A percentile compares a stretch with the other conserved stretches of the same genome.
These are phyloP conservation scores for Colletotrichum nymphaeae DNA, from an alignment of 2,329 filamentous ascomycete species.

Conservation along the genomic window DNA sequence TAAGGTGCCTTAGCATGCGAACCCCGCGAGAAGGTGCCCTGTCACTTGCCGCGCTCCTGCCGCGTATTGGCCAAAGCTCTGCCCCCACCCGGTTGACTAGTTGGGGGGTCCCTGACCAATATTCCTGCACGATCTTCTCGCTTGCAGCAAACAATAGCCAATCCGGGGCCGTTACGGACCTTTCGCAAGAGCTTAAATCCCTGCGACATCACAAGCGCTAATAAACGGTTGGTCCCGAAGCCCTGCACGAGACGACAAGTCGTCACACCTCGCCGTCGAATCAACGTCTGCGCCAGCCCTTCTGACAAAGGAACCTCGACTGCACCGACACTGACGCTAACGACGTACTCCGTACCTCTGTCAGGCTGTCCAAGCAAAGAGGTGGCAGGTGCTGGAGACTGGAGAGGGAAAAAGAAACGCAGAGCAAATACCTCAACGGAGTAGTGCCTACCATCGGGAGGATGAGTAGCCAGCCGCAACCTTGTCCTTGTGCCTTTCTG, in stretches of 20 bases:
- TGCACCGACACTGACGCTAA: slow-evolving; percentile 26
- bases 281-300: slow-evolving; percentile 39
- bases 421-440: not conserved
- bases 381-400: slow-evolving; percentile 2
- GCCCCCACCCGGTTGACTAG: slow-evolving; percentile 11
- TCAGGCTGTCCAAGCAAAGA: slow-evolving; percentile 15
- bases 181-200: slow-evolving; percentile 40
- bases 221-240: slow-evolving; percentile 58
- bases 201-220: slow-evolving; percentile 47
- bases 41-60: slow-evolving; percentile 27
- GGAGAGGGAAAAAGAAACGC: slow-evolving; percentile 1
- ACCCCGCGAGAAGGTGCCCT: slow-evolving; percentile 33
- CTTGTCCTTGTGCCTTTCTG: slow-evolving; percentile 11
- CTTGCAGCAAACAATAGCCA: slow-evolving; percentile 45
- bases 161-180: slow-evolving; percentile 51
- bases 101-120: slow-evolving; percentile 40
- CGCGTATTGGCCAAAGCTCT: slow-evolving; percentile 35
- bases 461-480: slow-evolving; percentile 8
- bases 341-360: slow-evolving; percentile 24
- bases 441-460: not conserved
- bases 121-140: slow-evolving; percentile 44
- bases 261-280: slow-evolving; percentile 57
- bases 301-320: slow-evolving; percentile 23
- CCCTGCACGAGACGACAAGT: slow-evolving; percentile 56
- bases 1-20: slow-evolving; percentile 3